Evolutionary conservation across 1,139 yeast species (phyloP).

Genomic region (Petasospora rhodanensis): DNA sequence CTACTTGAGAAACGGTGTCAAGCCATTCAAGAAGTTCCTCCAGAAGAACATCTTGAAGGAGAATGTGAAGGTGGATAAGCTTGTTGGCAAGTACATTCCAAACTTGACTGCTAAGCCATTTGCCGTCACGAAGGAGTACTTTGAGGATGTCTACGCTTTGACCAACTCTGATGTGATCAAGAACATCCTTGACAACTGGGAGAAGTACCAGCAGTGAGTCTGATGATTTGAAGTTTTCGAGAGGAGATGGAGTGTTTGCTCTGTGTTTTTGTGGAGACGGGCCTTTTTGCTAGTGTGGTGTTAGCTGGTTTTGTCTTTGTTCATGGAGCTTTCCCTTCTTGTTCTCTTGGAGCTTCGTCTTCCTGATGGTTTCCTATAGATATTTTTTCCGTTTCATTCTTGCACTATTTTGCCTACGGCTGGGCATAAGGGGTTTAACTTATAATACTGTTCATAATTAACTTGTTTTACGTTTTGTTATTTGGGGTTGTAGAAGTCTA

Average conservation of each 20-base stretch:
- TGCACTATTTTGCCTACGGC: too few relatives aligned
- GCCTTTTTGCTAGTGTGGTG: constrained; percentile 21
- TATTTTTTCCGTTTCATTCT: too few relatives aligned
- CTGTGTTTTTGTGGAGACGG: too few relatives aligned
- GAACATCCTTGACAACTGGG: constrained; percentile 93
- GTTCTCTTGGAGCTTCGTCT: too few relatives aligned
- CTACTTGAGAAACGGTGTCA: constrained; percentile 95
- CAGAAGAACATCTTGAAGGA: constrained; percentile 93
- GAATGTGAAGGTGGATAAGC: constrained; percentile 90
- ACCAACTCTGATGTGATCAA: constrained; percentile 91
- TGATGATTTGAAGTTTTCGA: constrained; percentile 1
- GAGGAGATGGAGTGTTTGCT: too few relatives aligned
- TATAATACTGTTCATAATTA: constrained; percentile 9
- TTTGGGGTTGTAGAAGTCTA: background rate
- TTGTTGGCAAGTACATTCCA: constrained; percentile 94
- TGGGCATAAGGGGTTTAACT: constrained; percentile 7
- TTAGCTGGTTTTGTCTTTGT: constrained; percentile 9
- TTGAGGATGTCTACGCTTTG: constrained; percentile 88
- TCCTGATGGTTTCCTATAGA: too few relatives aligned
- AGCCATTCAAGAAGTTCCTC: constrained; percentile 97
- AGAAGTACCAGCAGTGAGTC: constrained; percentile 43
- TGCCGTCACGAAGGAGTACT: constrained; percentile 91
- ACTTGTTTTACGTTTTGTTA: constrained; percentile 5
- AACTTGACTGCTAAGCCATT: constrained; percentile 98
- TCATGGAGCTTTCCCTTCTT: too few relatives aligned